A percentile compares a stretch with the other conserved stretches of the same genome.
Evolutionary conservation across 352 stramenopile species (phyloP).

Genomic region (Globisporangium apiculatum): DNA sequence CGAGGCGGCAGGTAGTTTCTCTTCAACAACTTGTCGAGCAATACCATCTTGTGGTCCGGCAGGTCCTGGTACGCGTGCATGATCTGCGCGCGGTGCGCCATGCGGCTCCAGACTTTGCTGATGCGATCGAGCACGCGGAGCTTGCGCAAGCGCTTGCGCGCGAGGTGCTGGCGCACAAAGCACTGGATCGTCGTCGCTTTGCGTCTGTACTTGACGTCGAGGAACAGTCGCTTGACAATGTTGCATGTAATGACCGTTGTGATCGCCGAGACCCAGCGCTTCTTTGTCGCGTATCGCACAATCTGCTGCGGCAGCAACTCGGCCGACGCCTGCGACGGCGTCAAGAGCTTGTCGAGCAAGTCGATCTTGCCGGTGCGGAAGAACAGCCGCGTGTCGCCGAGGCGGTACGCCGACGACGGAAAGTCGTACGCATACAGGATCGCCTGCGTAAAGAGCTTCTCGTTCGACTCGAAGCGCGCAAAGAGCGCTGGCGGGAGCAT

Average conservation of each 20-base stretch:
- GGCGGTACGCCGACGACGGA: constrained; percentile 60
- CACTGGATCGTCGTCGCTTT: constrained; percentile 77
- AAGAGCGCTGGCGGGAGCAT: constrained; percentile 59
- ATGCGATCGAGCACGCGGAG: constrained; percentile 55
- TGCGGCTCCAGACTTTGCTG: constrained; percentile 51
- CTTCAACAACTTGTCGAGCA: constrained; percentile 68
- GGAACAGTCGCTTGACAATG: constrained; percentile 61
- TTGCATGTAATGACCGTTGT: constrained; percentile 73
- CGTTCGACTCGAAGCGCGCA: constrained; percentile 69
- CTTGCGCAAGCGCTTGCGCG: constrained; percentile 59
- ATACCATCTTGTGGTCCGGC: constrained; percentile 79
- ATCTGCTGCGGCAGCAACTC: constrained; percentile 27
- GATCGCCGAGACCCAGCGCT: constrained; percentile 65
- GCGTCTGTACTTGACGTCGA: constrained; percentile 58
- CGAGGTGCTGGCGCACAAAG: constrained; percentile 65
- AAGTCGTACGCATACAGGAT: constrained; percentile 78
- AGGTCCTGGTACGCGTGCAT: constrained; percentile 72
- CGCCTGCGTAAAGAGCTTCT: constrained; percentile 82
- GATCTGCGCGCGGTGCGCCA: constrained; percentile 58
- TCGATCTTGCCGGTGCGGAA: constrained; percentile 86
- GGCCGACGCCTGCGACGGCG: constrained; percentile 29
- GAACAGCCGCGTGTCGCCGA: constrained; percentile 77
- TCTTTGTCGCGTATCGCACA: constrained; percentile 64
- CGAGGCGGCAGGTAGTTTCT: constrained; percentile 50
- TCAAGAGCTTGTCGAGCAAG: constrained; percentile 69